Conservation (phyloP, 169 alveolate species). For the Eimeria sp. region DNA sequence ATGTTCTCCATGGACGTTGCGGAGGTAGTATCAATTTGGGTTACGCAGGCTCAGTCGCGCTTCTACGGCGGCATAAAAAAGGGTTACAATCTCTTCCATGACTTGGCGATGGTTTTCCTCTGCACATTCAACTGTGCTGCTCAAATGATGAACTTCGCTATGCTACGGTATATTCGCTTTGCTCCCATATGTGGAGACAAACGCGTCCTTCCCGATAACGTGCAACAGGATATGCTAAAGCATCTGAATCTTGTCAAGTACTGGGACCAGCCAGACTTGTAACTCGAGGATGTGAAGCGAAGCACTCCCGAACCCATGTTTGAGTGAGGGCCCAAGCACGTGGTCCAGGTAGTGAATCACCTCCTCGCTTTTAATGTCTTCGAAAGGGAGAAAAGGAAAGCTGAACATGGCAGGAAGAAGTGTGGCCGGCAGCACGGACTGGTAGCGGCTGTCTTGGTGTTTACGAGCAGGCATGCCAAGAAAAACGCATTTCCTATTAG, state of each 20-base stretch:
- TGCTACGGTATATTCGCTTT: conserved; percentile 76
- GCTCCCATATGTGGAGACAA: conserved; percentile 77
- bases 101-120: conserved; percentile 49
- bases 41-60: conserved; percentile 71
- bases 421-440: not conserved
- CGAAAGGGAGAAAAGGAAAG: not conserved
- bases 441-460: not conserved
- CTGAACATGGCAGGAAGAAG: not conserved
- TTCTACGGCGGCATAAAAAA: conserved; percentile 68
- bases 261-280: conserved; percentile 61
- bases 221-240: conserved; percentile 68
- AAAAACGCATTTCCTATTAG: not conserved
- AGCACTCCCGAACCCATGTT: not conserved
- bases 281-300: not conserved
- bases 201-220: conserved; percentile 71
- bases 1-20: conserved; percentile 71
- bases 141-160: conserved; percentile 64
- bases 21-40: conserved; percentile 43
- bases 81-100: conserved; percentile 75
- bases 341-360: not conserved
- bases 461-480: not conserved
- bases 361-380: not conserved
- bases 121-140: conserved; percentile 78
- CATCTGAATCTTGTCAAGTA: conserved; percentile 69
- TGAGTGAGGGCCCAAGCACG: not conserved